Evolutionary conservation across 805 yeast species (phyloP).

Genomic region (Wickerhamiella sorbophila): DNA sequence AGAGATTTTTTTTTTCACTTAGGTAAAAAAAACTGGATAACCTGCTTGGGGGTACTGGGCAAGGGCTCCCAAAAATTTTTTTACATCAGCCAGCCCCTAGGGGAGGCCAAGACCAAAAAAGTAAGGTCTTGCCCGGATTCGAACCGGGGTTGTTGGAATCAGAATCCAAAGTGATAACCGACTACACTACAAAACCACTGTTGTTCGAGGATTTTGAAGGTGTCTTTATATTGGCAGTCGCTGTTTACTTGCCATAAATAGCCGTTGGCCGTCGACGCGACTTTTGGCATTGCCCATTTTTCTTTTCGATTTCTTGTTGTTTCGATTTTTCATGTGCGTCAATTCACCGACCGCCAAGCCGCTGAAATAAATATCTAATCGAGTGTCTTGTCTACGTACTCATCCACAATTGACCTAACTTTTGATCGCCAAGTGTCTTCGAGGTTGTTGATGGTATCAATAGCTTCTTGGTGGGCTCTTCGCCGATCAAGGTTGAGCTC

Average conservation of each 20-base stretch:
- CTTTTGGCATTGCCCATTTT: background rate
- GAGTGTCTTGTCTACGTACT: no score
- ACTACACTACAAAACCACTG: constrained; percentile 16
- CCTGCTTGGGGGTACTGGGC: background rate
- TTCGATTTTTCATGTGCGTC: background rate
- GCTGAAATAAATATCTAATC: background rate
- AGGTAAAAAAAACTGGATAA: background rate
- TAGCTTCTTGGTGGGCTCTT: background rate
- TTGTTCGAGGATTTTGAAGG: background rate
- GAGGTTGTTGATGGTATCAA: background rate
- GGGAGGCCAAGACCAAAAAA: background rate
- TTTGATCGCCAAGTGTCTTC: background rate
- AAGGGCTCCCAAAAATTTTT: background rate
- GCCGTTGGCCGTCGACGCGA: background rate
- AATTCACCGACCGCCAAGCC: background rate
- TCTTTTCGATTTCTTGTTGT: background rate
- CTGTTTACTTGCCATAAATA: background rate
- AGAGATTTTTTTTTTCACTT: constrained; percentile 7
- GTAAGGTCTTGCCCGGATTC: constrained; percentile 27
- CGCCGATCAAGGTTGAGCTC: background rate
- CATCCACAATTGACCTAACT: background rate
- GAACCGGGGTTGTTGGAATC: constrained; percentile 29
- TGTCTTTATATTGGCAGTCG: background rate
- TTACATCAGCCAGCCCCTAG: background rate
- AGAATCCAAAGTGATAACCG: constrained; percentile 20